Evolutionary conservation across 2,329 filamentous ascomycete genomes (phyloP), one percentile per base, ranked within the genome.

Genomic region (Colletotrichum echinochloae): DNA sequence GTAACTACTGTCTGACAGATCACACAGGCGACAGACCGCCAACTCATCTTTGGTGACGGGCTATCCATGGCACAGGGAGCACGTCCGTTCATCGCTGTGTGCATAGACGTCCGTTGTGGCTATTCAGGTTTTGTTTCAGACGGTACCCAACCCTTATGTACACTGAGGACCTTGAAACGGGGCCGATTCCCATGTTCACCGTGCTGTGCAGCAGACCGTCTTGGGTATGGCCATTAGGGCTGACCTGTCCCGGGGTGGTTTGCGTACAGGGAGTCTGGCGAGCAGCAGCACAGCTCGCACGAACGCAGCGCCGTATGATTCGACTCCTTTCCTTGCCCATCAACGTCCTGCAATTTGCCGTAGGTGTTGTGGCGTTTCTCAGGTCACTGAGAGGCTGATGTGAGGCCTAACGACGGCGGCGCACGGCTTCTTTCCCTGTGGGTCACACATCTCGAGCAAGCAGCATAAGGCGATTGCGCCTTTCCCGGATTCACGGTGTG

Each of bases 41-140:
- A 26, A 16, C 37, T 37, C 30, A 28, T 44, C 23, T 33, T 54
- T 41, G 35, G 9, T 26, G 12, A 54, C 7, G 48, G 46, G 37
- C 54, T 60, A 67, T 33, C 44, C 67, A 66, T 62, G 64, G 52
- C 41, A 55, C 35, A n/a, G 57, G 35, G 52, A 14, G 16, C 28
- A n/a, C 48, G 12, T 37, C 55, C 9, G 33, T 44, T 66, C 55
- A n/a, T 39, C 48, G 30, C 28, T 49, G 49, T 56, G 51, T 57
- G 46, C 59, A 35, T 54, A 23, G 35, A 62, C 41, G n/a, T 20
- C 23, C 44, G 35, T 37, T 59, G 55, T 57, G 56, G 66, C 49
- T 62, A 57, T 70, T 70, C 63, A 64, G 62, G 66, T 57, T 33
- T 67, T 59, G 67, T 67, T 62, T 70, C 64, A 56, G 64, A 59